Conservation (phyloP, 1,284 basidiomycete species). For the Cutaneotrichosporon cyanovorans region DNA sequence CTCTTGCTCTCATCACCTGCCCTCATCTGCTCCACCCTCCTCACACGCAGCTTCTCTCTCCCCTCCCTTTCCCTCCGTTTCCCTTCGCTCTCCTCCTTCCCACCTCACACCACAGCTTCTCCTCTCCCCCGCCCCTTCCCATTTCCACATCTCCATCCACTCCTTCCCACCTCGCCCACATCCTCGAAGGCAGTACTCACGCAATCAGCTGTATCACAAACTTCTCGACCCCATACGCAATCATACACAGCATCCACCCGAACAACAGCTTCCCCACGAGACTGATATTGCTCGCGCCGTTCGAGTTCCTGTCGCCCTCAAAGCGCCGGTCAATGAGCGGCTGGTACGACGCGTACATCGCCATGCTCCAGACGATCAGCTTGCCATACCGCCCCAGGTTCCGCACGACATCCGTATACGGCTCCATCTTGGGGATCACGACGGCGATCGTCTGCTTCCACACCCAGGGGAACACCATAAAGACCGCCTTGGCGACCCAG, state of each 20-base stretch:
- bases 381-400: slow-evolving; percentile 58
- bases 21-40: too few species aligned
- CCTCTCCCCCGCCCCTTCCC: too few species aligned
- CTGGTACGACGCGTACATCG: slow-evolving; percentile 61
- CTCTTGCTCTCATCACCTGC: too few species aligned
- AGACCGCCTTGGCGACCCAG: slow-evolving; percentile 66
- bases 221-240: slow-evolving; percentile 73
- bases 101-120: too few species aligned
- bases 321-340: slow-evolving; percentile 52
- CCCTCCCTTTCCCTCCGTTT: too few species aligned
- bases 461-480: slow-evolving; percentile 57
- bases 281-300: slow-evolving; percentile 28
- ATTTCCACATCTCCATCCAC: too few species aligned
- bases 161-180: too few species aligned
- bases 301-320: slow-evolving; percentile 6
- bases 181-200: too few species aligned
- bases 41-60: too few species aligned
- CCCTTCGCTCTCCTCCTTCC: too few species aligned
- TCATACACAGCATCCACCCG: slow-evolving; percentile 63
- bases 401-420: slow-evolving; percentile 68
- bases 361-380: slow-evolving; percentile 63
- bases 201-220: slow-evolving; percentile 80
- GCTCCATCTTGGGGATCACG: slow-evolving; percentile 59
- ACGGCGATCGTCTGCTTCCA: slow-evolving; percentile 61
- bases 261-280: slow-evolving; percentile 50